Evolutionary conservation across 192 early-diverging fungal species (phyloP).

Genomic region (Mortierella alpina): DNA sequence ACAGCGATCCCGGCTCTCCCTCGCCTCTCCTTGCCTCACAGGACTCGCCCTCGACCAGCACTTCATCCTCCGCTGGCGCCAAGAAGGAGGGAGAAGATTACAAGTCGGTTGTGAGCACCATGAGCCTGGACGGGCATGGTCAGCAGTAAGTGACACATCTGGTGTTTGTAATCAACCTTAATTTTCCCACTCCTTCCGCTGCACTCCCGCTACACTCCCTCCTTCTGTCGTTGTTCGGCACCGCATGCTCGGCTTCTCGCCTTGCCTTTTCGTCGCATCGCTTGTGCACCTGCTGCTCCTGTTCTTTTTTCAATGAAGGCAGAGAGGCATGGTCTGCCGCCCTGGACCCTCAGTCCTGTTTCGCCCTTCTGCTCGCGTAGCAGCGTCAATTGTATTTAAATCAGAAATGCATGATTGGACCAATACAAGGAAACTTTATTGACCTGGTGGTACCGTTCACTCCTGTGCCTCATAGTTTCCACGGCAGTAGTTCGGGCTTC

Average conservation of each 20-base stretch:
- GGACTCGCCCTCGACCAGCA: slow-evolving; percentile 7
- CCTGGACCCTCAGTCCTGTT: no score
- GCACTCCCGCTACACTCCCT: neutral
- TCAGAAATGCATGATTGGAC: neutral
- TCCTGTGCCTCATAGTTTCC: slow-evolving; percentile 57
- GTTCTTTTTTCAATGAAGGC: no score
- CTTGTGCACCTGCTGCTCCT: no score
- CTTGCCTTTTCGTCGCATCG: no score
- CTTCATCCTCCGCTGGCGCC: slow-evolving; percentile 10
- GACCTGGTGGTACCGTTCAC: neutral
- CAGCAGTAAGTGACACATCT: slow-evolving; percentile 56
- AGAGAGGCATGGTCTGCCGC: no score
- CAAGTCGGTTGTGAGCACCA: slow-evolving; percentile 70
- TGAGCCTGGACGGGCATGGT: slow-evolving; percentile 79
- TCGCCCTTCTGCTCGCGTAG: no score
- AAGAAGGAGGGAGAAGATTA: slow-evolving; percentile 43
- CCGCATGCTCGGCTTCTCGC: no score
- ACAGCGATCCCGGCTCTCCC: slow-evolving; percentile 31
- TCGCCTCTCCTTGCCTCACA: slow-evolving; percentile 30
- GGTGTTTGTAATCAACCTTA: slow-evolving; percentile 24
- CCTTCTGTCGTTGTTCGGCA: neutral
- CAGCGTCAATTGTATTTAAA: neutral
- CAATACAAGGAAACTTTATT: neutral
- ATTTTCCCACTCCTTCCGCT: neutral
- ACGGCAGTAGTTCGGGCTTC: slow-evolving; percentile 80